Conservation (phyloP, 2,329 filamentous ascomycete species). For the Paecilomyces sp. region DNA sequence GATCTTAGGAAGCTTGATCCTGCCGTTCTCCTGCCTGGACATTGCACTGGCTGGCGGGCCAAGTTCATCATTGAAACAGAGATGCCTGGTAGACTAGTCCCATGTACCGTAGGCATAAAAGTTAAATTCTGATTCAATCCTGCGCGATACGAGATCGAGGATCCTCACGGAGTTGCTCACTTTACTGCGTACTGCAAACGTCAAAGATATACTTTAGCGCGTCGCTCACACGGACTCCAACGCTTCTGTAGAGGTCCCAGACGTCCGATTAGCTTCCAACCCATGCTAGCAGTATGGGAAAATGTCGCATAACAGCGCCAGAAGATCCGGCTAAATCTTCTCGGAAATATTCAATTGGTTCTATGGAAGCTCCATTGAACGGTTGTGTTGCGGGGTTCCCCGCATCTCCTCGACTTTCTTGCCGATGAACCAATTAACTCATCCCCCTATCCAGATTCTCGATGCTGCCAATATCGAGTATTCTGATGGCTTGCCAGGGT, state of each 20-base stretch:
- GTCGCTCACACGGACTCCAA: neutral
- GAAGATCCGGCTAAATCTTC: neutral
- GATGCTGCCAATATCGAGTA: neutral
- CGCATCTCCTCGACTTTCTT: neutral
- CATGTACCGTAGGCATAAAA: slow-evolving; percentile 44
- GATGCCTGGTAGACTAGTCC: slow-evolving; percentile 45
- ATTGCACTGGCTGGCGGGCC: slow-evolving; percentile 51
- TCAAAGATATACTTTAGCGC: neutral
- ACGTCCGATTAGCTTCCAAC: neutral
- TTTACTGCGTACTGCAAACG: neutral
- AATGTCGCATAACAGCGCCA: neutral
- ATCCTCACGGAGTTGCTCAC: neutral
- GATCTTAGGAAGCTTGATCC: slow-evolving; percentile 44
- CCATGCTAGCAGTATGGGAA: neutral
- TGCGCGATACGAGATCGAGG: slow-evolving; percentile 3
- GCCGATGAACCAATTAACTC: neutral
- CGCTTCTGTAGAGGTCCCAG: neutral
- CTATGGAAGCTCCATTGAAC: neutral
- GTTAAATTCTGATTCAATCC: slow-evolving; percentile 23
- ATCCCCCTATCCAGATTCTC: neutral
- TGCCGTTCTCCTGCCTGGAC: slow-evolving; percentile 46
- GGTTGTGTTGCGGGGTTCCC: neutral
- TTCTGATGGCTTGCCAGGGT: neutral
- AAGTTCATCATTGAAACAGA: slow-evolving; percentile 47
- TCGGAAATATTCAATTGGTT: neutral